phyloP scores from a whole-genome alignment of 805 yeast species.

The Nakazawaea anatomiae region DNA sequence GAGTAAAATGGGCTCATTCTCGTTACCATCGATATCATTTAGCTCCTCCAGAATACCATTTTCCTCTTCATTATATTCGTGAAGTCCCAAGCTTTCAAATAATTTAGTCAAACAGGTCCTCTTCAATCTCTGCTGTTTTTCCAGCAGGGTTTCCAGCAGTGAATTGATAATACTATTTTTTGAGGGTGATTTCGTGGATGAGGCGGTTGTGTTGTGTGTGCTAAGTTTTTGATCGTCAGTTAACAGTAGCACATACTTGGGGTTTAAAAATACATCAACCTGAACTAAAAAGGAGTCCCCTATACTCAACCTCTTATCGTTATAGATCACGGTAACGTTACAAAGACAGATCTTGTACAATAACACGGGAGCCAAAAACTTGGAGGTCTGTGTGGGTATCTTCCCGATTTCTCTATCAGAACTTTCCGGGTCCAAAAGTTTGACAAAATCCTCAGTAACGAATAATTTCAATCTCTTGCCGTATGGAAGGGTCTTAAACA shows the following conservation, averaged over 20 bases:
- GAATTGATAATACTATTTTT: neutral
- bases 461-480: conserved; percentile 36
- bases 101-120: conserved; percentile 51
- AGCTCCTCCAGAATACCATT: conserved; percentile 3
- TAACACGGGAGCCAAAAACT: conserved; percentile 58
- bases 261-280: conserved; percentile 56
- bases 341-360: conserved; percentile 50
- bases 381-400: conserved; percentile 63
- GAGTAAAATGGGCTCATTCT: conserved; percentile 9
- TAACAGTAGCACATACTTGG: conserved; percentile 39
- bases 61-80: conserved; percentile 10
- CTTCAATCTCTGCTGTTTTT: conserved; percentile 42
- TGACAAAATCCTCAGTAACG: conserved; percentile 17
- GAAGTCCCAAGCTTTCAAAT: conserved; percentile 40
- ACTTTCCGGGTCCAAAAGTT: conserved; percentile 16
- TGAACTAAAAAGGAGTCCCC: conserved; percentile 77
- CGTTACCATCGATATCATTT: conserved; percentile 2
- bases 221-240: conserved; percentile 34
- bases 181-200: neutral
- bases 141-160: conserved; percentile 47
- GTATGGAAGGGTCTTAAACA: conserved; percentile 38
- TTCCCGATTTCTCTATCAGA: conserved; percentile 66
- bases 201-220: no score
- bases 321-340: conserved; percentile 51
- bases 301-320: conserved; percentile 52